Evolutionary conservation across 1,284 basidiomycete genomes (phyloP).

Genomic region (Omphalotus olearius): DNA sequence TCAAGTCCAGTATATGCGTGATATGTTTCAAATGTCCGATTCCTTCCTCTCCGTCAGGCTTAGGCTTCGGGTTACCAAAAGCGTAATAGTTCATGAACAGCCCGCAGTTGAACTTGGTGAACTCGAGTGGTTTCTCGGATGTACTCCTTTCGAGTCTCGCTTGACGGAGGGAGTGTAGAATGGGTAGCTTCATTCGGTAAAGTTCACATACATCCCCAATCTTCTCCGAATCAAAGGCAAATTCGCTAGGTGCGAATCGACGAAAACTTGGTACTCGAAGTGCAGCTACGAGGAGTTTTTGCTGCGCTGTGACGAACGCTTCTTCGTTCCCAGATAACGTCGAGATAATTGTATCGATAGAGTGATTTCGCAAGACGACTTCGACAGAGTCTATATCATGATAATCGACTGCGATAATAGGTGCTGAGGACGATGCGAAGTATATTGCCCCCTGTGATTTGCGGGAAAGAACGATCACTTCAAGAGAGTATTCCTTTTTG

Average conservation of each 20-base stretch:
- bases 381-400: background rate
- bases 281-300: constrained; percentile 9
- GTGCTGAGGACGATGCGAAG: background rate
- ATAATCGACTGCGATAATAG: constrained; percentile 4
- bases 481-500: background rate
- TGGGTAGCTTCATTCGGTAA: constrained; percentile 6
- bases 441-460: background rate
- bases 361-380: background rate
- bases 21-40: background rate
- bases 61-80: constrained; percentile 5
- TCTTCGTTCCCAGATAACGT: background rate
- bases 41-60: background rate
- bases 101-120: constrained; percentile 7
- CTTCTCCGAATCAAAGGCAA: constrained; percentile 7
- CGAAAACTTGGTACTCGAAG: constrained; percentile 7
- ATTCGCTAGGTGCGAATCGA: constrained; percentile 13
- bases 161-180: constrained; percentile 6
- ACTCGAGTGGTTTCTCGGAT: background rate
- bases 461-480: constrained; percentile 9
- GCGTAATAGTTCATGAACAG: constrained; percentile 10
- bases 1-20: constrained; percentile 6
- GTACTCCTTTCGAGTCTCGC: constrained; percentile 5
- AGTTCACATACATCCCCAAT: background rate
- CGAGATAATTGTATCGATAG: constrained; percentile 11
- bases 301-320: constrained; percentile 3